These are phyloP conservation scores for Russula vinacea DNA, from an alignment of 768 basidiomycete species.

Conservation along the genomic window DNA sequence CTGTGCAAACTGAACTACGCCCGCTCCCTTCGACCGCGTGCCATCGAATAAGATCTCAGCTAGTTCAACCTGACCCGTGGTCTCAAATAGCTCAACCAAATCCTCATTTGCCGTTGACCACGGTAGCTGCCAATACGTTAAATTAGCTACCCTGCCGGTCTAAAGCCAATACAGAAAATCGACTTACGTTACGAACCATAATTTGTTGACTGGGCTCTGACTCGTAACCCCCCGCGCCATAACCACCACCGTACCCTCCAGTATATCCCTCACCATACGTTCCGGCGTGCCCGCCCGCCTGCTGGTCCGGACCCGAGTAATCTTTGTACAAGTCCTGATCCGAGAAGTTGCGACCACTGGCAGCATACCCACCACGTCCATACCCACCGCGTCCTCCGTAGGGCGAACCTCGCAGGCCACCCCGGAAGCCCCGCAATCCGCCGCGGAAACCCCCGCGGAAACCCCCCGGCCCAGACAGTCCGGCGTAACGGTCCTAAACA, in stretches of 20 bases:
- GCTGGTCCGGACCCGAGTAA: constrained; percentile 84
- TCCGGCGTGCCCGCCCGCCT: constrained; percentile 41
- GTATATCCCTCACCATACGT: constrained; percentile 40
- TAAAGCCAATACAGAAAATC: neutral
- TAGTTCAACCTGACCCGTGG: constrained; percentile 89
- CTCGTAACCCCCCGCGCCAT: constrained; percentile 42
- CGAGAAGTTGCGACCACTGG: constrained; percentile 64
- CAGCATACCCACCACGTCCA: constrained; percentile 52
- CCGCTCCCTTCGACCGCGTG: constrained; percentile 77
- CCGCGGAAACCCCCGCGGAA: constrained; percentile 55
- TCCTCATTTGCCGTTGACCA: constrained; percentile 99
- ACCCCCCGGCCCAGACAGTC: constrained; percentile 66
- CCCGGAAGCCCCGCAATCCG: constrained; percentile 41
- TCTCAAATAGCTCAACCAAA: constrained; percentile 96
- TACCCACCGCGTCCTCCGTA: constrained; percentile 54
- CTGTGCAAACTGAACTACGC: constrained; percentile 95
- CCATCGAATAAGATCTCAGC: constrained; percentile 41
- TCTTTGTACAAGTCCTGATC: constrained; percentile 90
- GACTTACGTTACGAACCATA: constrained; percentile 94
- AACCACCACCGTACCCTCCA: constrained; percentile 30
- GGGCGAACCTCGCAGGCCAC: constrained; percentile 50
- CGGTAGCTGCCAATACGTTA: constrained; percentile 60
- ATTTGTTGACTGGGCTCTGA: constrained; percentile 95
- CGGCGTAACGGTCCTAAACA: constrained; percentile 79
- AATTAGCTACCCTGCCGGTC: neutral